Base-by-base conservation (phyloP, 306 rosid genomes). In the Vicia villosa region DNA sequence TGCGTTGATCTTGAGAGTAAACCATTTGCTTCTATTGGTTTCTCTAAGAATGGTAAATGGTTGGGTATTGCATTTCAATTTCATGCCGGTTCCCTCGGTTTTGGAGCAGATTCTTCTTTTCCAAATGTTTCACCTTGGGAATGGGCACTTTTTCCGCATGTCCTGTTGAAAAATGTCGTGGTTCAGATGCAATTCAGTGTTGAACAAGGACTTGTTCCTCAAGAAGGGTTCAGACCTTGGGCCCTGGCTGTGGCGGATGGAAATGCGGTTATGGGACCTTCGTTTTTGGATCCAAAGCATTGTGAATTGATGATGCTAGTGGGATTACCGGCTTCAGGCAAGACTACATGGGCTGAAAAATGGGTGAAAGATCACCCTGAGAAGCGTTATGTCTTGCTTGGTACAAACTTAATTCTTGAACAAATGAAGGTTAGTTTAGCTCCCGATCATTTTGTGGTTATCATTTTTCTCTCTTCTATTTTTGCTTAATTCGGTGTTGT, bases 281-380 rank as follows among this genome's bases (percentile, higher is more conserved):
- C 62, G 2, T 67, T 77, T 56, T 63, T 73, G 62, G 75, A 79
- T 12, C 45, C 49, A 11, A 73, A 70, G 45, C 74, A 72, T 30
- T 83, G 88, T 85, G 93, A 85, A 75, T 70, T 85, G 74, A 81
- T 81, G 38, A 83, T 85, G 88, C 72, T 85, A 84, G 88, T 85
- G 70, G 90, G 88, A 8, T 67, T 85, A 38, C 88, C 88, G 28
- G 88, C 87, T 10, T 85, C 87, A 0, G 90, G 90, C 6, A 88
- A 88, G 70, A 88, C 82, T 73, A 86, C 89, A 2, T 86, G 90
- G 90, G 94, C 90, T 4, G 85, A 81, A 67, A 83, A 77, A 58
- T 83, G 87, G 87, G 75, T 52, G 51, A 78, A 69, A 60, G 78
- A 81, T 49, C 87, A 83, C 37, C 87, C 83, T 3, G 83, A 83